Conservation (phyloP, 2,329 filamentous ascomycete species). For the Scolecobasidium constrictum region DNA sequence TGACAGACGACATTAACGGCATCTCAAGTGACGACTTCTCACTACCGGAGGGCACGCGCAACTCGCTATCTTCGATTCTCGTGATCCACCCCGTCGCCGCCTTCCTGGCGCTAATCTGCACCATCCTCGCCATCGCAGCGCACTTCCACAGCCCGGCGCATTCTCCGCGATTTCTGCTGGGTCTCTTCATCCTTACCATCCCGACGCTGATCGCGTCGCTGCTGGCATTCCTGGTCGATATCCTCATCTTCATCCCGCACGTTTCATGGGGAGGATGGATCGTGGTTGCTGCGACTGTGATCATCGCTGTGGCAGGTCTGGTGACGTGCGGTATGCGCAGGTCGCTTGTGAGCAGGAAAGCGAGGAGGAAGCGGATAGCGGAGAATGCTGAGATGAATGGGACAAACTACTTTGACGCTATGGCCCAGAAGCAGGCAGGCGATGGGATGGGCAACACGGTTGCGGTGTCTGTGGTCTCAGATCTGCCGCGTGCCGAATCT, state of each 20-base stretch:
- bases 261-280: constrained; percentile 91
- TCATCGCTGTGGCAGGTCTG: constrained; percentile 71
- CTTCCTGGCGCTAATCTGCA: constrained; percentile 73
- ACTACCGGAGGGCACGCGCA: constrained; percentile 52
- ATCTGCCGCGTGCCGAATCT: constrained; percentile 39
- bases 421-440: constrained; percentile 30
- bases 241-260: constrained; percentile 88
- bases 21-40: constrained; percentile 38
- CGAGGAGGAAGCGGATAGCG: constrained; percentile 81
- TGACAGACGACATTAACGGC: background rate
- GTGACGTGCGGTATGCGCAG: constrained; percentile 92
- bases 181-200: constrained; percentile 75
- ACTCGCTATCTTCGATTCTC: constrained; percentile 73
- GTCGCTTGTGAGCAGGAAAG: constrained; percentile 81
- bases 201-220: constrained; percentile 75
- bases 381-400: constrained; percentile 97
- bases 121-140: constrained; percentile 65
- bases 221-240: constrained; percentile 84
- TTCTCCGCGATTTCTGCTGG: constrained; percentile 77
- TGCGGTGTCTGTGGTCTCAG: constrained; percentile 14
- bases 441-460: constrained; percentile 20
- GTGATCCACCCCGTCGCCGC: constrained; percentile 89
- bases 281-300: constrained; percentile 76
- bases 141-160: constrained; percentile 84
- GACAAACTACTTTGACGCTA: constrained; percentile 66